Evolutionary conservation across 1,139 yeast genomes (phyloP).

Genomic region (Nadsonia starkeyi-henricii): DNA sequence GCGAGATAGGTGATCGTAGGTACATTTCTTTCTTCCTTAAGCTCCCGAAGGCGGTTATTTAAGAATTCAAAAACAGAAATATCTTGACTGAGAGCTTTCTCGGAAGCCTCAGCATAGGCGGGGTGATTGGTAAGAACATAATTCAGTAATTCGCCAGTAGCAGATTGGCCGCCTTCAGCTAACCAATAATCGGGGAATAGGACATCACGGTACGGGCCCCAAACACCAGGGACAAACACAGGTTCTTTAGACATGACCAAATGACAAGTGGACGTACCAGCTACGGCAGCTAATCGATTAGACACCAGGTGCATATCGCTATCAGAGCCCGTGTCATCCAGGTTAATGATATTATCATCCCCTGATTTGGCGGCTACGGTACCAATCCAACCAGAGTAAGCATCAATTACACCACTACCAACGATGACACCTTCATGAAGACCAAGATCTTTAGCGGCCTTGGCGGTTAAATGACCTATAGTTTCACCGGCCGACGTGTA

Average conservation of each 20-base stretch:
- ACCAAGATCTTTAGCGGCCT: constrained; percentile 76
- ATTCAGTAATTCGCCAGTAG: constrained; percentile 87
- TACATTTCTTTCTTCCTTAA: constrained; percentile 41
- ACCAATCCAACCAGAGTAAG: constrained; percentile 98
- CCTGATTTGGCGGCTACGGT: constrained; percentile 80
- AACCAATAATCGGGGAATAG: constrained; percentile 83
- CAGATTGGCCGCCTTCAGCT: constrained; percentile 98
- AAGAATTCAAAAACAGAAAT: constrained; percentile 71
- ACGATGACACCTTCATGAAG: constrained; percentile 67
- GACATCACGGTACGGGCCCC: constrained; percentile 97
- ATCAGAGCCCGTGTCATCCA: constrained; percentile 21
- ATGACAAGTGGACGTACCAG: constrained; percentile 97
- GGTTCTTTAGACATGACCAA: constrained; percentile 76
- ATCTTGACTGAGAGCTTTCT: constrained; percentile 44
- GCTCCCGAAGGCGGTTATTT: constrained; percentile 55
- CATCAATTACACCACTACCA: constrained; percentile 93
- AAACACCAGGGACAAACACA: constrained; percentile 86
- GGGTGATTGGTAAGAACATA: constrained; percentile 88
- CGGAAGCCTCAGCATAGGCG: constrained; percentile 58
- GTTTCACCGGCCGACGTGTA: constrained; percentile 80
- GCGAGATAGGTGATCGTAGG: constrained; percentile 73
- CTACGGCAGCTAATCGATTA: constrained; percentile 91
- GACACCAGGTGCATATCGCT: constrained; percentile 33
- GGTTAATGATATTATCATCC: constrained; percentile 24
- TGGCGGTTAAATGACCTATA: constrained; percentile 54